phyloP scores from a whole-genome alignment of 768 basidiomycete genomes.

The Cubamyces sp. region DNA sequence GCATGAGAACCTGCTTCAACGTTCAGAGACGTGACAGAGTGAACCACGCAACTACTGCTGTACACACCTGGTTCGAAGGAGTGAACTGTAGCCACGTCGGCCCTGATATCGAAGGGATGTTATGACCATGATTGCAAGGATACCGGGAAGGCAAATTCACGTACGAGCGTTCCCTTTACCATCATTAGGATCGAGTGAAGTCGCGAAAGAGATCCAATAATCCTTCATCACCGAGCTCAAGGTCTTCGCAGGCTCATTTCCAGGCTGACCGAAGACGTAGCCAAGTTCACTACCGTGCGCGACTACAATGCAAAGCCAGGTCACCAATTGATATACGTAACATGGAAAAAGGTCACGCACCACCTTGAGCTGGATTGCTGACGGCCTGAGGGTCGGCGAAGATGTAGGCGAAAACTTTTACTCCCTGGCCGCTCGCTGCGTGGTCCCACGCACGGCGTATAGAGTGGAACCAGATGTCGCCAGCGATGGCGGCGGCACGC shows the following conservation, averaged over 20 bases:
- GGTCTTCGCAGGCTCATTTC: constrained; percentile 6
- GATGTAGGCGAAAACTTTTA: constrained; percentile 46
- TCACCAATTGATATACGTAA: background rate
- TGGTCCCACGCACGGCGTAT: constrained; percentile 45
- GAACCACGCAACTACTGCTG: background rate
- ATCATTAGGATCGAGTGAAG: constrained; percentile 49
- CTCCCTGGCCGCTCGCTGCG: constrained; percentile 42
- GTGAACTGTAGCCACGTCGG: constrained; percentile 15
- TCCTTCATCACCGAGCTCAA: constrained; percentile 45
- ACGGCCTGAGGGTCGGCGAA: constrained; percentile 43
- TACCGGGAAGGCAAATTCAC: background rate
- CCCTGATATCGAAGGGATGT: background rate
- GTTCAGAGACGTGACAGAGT: background rate
- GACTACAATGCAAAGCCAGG: background rate
- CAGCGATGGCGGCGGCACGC: constrained; percentile 42
- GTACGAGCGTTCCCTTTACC: constrained; percentile 41
- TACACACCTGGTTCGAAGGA: constrained; percentile 10
- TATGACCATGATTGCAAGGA: background rate
- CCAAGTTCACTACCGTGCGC: constrained; percentile 28
- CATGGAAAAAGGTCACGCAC: background rate
- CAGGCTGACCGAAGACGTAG: constrained; percentile 25
- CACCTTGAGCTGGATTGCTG: constrained; percentile 7
- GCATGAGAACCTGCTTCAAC: constrained; percentile 2
- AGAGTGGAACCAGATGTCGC: constrained; percentile 46
- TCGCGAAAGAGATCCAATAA: constrained; percentile 52